phyloP scores from a whole-genome alignment of 1,139 yeast species.

The Blastobotrys apis region DNA sequence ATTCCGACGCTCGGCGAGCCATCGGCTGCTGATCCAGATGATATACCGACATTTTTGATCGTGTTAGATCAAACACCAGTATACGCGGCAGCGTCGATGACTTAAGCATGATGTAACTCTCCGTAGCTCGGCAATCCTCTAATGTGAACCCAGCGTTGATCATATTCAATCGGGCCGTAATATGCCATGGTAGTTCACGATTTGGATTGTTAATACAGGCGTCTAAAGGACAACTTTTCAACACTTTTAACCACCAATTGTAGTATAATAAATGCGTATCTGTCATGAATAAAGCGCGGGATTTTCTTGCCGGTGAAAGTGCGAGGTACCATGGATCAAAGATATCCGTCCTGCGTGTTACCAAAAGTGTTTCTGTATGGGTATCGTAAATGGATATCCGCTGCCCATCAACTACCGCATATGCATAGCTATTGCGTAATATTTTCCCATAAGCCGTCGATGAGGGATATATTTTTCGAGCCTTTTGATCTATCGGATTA shows the following conservation, averaged over 20 bases:
- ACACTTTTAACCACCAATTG: background rate
- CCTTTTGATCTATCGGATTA: background rate
- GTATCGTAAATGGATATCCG: background rate
- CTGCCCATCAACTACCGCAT: background rate
- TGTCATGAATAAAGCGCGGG: background rate
- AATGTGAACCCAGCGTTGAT: background rate
- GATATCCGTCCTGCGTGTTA: background rate
- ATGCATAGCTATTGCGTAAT: background rate
- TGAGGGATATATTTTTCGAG: background rate
- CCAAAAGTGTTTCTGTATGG: background rate
- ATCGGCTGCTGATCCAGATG: no score
- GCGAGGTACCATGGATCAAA: slow-evolving; percentile 1
- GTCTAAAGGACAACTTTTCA: background rate
- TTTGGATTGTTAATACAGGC: background rate
- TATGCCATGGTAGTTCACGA: background rate
- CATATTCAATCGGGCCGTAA: background rate
- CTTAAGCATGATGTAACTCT: no score
- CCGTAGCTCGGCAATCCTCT: no score
- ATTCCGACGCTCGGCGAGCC: no score
- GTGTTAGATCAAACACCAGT: no score
- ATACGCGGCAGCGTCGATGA: no score
- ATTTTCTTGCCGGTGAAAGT: background rate
- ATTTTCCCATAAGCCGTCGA: background rate
- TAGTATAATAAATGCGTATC: slow-evolving; percentile 1
- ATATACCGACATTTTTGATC: no score